Evolutionary conservation across 352 stramenopile genomes (phyloP).

Genomic region (Thraustochytrium striatum): DNA sequence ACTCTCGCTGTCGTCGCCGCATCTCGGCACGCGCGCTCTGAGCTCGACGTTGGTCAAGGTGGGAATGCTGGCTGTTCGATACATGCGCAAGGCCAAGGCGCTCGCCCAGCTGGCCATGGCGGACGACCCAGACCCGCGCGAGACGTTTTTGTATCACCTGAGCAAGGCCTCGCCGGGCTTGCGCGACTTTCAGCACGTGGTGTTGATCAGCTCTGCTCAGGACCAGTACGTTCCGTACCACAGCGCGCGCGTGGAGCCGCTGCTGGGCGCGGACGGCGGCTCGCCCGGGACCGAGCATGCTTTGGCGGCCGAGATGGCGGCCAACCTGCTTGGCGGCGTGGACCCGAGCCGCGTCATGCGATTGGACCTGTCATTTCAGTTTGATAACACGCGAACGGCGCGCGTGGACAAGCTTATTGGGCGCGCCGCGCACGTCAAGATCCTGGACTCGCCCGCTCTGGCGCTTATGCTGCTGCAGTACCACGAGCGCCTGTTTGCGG

Average conservation of each 20-base stretch:
- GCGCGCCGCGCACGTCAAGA: constrained; percentile 25
- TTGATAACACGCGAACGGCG: constrained; percentile 19
- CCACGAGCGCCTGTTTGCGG: neutral
- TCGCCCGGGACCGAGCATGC: neutral
- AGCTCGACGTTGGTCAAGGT: constrained; percentile 25
- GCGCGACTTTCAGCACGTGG: constrained; percentile 21
- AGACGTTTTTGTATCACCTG: constrained; percentile 17
- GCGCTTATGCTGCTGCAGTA: constrained; percentile 11
- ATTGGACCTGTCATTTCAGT: constrained; percentile 20
- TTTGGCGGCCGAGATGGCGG: constrained; percentile 5
- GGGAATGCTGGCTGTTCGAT: constrained; percentile 12
- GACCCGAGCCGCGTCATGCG: constrained; percentile 1
- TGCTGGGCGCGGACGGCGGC: neutral
- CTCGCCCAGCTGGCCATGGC: constrained; percentile 2
- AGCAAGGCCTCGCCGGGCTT: neutral
- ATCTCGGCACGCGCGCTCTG: constrained; percentile 14
- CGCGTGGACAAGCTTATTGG: constrained; percentile 39
- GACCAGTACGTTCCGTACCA: constrained; percentile 42
- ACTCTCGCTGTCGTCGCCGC: constrained; percentile 36
- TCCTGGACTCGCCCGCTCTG: constrained; percentile 30
- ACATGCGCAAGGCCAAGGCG: constrained; percentile 28
- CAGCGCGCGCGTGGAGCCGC: constrained; percentile 18
- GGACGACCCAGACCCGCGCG: neutral
- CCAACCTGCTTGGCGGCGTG: constrained; percentile 12
- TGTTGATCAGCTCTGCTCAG: constrained; percentile 23